Evolutionary conservation across 225 moss, liverwort and hornwort species (phyloP), one percentile per base, ranked within the genome.

Genomic region (Polytrichum commune): DNA sequence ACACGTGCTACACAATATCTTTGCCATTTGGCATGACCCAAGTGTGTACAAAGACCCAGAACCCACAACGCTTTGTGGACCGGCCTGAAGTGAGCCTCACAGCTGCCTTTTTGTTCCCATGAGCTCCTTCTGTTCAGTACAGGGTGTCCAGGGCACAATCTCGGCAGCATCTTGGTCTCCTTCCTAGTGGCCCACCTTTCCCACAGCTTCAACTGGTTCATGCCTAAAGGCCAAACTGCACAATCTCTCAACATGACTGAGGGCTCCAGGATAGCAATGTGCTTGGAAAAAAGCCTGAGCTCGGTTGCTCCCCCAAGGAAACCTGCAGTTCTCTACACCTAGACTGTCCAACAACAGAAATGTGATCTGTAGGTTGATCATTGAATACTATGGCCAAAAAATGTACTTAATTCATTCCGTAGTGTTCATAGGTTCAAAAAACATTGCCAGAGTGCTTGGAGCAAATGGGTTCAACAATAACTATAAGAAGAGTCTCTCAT

Each of bases 11-110:
- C 63, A 82, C 7, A 82, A 82, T 27, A 53, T 81, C 18, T 81
- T 62, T 8, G 77, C 81, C 35, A 35, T 35, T 35, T 9, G 9
- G 35, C 9, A 0, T 9, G 9, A 35, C 9, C 9, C 2, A 9
- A 27, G 20, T 8, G 65, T 75, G 2, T 89, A 79, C 68, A 73
- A 77, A 19, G 56, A 65, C 27, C 79, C 91, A 0, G 72, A 76
- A 77, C 27, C 91, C 91, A 0, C 72, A 71, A 6, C 63, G 85
- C n/a, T 91, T 91, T 72, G 27, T 86, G 32, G 55, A 68, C 27
- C 78, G 38, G 24, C 69, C 71, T 2, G 60, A 81, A 61, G 54
- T 78, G 20, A 75, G 72, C 8, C 78, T 63, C 3, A 29, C 82
- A 20, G 76, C 77, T 64, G 77, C 74, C 5, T 66, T 73, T 73